Evolutionary conservation across 1,284 basidiomycete species (phyloP).

Genomic region (Phaffia rhodozyma): DNA sequence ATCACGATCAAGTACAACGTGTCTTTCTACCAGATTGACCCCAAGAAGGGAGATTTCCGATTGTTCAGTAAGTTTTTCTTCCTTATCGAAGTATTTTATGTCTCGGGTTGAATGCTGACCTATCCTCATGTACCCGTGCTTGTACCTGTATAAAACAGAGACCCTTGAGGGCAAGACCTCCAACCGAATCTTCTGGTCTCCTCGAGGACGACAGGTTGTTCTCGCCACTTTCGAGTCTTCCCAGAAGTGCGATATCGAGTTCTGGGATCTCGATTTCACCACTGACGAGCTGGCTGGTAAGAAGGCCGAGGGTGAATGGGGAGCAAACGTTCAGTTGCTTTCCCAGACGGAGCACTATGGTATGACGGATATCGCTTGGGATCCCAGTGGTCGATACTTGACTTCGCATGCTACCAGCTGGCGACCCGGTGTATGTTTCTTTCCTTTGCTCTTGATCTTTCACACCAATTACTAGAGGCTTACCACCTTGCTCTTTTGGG

Average conservation of each 20-base stretch:
- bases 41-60: constrained; percentile 94
- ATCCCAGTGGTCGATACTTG: constrained; percentile 88
- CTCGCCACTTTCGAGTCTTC: constrained; percentile 90
- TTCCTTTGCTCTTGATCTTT: constrained; percentile 8
- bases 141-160: constrained; percentile 38
- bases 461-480: not conserved
- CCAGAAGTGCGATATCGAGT: constrained; percentile 93
- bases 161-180: constrained; percentile 74
- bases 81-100: constrained; percentile 26
- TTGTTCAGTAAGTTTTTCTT: constrained; percentile 50
- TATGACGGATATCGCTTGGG: constrained; percentile 97
- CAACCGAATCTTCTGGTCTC: constrained; percentile 96
- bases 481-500: constrained; percentile 13
- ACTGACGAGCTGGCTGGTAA: constrained; percentile 54
- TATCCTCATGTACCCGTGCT: not conserved
- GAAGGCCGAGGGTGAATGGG: constrained; percentile 50
- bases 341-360: constrained; percentile 89
- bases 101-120: constrained; percentile 49
- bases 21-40: constrained; percentile 90
- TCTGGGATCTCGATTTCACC: constrained; percentile 95
- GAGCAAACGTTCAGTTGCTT: constrained; percentile 73
- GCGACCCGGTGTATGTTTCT: constrained; percentile 67
- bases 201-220: constrained; percentile 88
- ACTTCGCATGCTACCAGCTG: constrained; percentile 90
- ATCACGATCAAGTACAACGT: constrained; percentile 92